Evolutionary conservation across 192 early-diverging fungal species (phyloP).

Genomic region (Umbelopsis sp.): DNA sequence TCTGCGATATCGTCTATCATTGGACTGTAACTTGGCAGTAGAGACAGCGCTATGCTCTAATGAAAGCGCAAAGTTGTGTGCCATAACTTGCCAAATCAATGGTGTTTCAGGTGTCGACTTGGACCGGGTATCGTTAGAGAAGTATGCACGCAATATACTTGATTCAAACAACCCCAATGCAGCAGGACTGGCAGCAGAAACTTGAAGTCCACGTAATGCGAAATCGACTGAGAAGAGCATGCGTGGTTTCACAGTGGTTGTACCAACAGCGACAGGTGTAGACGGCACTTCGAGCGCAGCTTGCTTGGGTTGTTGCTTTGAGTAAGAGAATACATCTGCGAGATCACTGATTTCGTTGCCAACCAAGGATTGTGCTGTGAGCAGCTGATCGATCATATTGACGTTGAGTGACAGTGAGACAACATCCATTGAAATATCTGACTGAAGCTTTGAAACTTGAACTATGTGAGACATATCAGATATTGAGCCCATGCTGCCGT

Average conservation of each 20-base stretch:
- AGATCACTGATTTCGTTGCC: constrained; percentile 77
- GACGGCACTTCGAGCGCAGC: neutral
- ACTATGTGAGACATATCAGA: constrained; percentile 20
- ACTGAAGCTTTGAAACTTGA: constrained; percentile 37
- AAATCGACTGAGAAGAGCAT: constrained; percentile 59
- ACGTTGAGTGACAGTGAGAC: constrained; percentile 59
- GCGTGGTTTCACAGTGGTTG: neutral
- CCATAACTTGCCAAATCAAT: constrained; percentile 54
- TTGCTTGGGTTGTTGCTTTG: constrained; percentile 29
- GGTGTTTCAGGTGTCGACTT: constrained; percentile 10
- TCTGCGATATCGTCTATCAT: constrained; percentile 44
- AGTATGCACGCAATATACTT: constrained; percentile 56
- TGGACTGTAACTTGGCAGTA: constrained; percentile 18
- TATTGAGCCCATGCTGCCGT: constrained; percentile 28
- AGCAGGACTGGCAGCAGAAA: constrained; percentile 64
- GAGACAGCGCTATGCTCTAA: constrained; percentile 48
- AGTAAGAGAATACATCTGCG: constrained; percentile 57
- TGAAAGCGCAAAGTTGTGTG: constrained; percentile 59
- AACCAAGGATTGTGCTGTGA: constrained; percentile 75
- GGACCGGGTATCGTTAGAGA: constrained; percentile 50
- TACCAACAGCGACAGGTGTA: neutral
- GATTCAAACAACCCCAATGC: constrained; percentile 61
- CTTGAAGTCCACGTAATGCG: constrained; percentile 56
- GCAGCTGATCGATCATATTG: constrained; percentile 74
- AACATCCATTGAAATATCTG: constrained; percentile 55